Percentiles rank a stretch among this genome's conserved stretches.
These are phyloP conservation scores for Cystoderma amianthinum DNA, from an alignment of 768 basidiomycete species.

Conservation along the genomic window DNA sequence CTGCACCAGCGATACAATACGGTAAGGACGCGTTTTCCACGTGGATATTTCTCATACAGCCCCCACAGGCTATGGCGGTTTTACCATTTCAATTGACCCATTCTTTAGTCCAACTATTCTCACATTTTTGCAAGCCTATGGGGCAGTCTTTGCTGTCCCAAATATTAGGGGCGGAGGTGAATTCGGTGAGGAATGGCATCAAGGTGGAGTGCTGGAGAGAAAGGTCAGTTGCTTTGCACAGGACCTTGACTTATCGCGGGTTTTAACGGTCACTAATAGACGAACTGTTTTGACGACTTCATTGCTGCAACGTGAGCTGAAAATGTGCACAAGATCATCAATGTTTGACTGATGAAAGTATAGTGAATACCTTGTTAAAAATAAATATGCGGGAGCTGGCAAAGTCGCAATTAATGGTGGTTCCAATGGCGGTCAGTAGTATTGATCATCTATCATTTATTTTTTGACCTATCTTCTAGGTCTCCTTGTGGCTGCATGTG, in stretches of 20 bases:
- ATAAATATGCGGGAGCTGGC: constrained; percentile 59
- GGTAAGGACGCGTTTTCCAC: constrained; percentile 27
- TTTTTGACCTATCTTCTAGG: constrained; percentile 32
- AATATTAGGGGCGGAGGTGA: constrained; percentile 68
- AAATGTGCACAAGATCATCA: background rate
- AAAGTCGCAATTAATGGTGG: constrained; percentile 76
- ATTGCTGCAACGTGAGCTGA: constrained; percentile 65
- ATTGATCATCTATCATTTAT: background rate
- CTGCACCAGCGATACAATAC: constrained; percentile 72
- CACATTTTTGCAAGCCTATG: constrained; percentile 67
- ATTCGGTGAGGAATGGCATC: constrained; percentile 85
- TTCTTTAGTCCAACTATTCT: constrained; percentile 67
- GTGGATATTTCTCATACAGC: background rate
- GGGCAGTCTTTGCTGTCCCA: constrained; percentile 53
- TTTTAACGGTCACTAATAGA: constrained; percentile 34
- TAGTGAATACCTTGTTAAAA: constrained; percentile 67
- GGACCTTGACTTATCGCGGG: constrained; percentile 2
- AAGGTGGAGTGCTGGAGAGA: constrained; percentile 59
- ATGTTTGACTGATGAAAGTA: constrained; percentile 3
- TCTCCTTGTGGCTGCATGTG: constrained; percentile 77
- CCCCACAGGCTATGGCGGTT: constrained; percentile 70
- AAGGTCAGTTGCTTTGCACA: constrained; percentile 27
- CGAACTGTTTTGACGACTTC: constrained; percentile 78
- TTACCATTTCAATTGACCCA: constrained; percentile 63
- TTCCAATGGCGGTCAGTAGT: constrained; percentile 66